Evolutionary conservation across 2,329 filamentous ascomycete genomes (phyloP), one percentile per base, ranked within the genome.

Genomic region (Fulvia fulva): DNA sequence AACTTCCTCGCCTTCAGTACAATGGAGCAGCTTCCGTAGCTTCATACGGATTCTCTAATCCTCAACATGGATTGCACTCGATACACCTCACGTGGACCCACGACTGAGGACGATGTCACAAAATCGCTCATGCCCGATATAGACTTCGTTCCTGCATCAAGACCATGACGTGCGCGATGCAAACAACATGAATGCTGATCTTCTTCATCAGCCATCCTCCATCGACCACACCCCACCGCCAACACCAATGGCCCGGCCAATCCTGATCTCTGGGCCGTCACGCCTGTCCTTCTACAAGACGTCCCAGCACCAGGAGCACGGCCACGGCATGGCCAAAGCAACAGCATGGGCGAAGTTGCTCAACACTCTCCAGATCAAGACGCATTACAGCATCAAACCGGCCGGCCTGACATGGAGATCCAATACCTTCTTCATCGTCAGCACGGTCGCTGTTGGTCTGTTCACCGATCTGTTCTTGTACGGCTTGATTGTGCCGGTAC

Each of bases 391-490:
- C 19, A 61, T 67, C 21, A 61, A 63, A 46, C 73, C 73, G 0
- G 67, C 68, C 25, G 71, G 80, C 16, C 68, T 82, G 3, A 61
- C 70, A 73, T 83, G 80, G 78, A 79, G 84, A n/a, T 84, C 83
- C 11, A 82, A 79, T 53, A 82, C 81, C 2, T 65, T 78, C 47
- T 87, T 87, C 73, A 85, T 86, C 62, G 69, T 84, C 41, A 70
- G 77, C 6, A 85, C 83, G 2, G 81, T 87, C 12, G 78, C 76
- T 3, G 71, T 82, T 21, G 81, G 79, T 45, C 76, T 83, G 1
- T 85, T 84, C 65, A 82, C 80, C 0, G 83, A 85, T 65, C 71
- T 85, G 12, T 85, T 85, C 67, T 75, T 86, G 1, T 86, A 85
- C 66, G 81, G 80, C 1, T 73, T 86, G 2, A 75, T 86, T 16